Percentiles rank a stretch among this genome's conserved stretches.
Evolutionary conservation across 257 asterid genomes (phyloP).

Genomic region (Penstemon davidsonii): DNA sequence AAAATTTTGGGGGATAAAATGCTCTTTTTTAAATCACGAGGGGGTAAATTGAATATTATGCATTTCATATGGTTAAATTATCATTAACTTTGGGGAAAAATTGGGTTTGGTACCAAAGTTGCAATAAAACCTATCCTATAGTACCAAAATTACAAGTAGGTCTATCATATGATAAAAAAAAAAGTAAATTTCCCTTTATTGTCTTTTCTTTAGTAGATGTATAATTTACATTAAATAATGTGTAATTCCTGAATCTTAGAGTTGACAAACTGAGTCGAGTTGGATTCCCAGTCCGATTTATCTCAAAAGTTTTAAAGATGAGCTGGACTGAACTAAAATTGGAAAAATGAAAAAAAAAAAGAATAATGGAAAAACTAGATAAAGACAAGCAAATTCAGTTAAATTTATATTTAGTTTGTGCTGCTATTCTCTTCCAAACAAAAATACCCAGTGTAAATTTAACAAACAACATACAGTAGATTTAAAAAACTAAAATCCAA

Average conservation of each 20-base stretch:
- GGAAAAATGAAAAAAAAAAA: constrained; percentile 14
- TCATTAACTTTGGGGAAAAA: no score
- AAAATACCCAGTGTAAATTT: constrained; percentile 16
- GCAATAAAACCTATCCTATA: no score
- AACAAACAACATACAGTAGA: constrained; percentile 11
- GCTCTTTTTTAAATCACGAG: no score
- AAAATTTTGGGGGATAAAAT: no score
- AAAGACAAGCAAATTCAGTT: background rate
- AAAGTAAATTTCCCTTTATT: no score
- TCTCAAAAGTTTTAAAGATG: background rate
- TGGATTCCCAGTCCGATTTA: no score
- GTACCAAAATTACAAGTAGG: no score
- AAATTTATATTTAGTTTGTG: constrained; percentile 24
- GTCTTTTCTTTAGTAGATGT: no score
- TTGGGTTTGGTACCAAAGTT: no score
- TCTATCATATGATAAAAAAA: no score
- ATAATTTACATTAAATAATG: background rate
- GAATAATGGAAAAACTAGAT: background rate
- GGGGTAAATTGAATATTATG: no score
- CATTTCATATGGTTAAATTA: no score
- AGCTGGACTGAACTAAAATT: background rate
- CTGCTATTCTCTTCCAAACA: constrained; percentile 30
- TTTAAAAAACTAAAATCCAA: constrained; percentile 36
- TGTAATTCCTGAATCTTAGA: background rate
- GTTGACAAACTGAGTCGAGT: background rate